Percentiles rank a stretch among this genome's conserved stretches.
phyloP scores from a whole-genome alignment of 2,329 filamentous ascomycete species.

The Fusarium dlaminii region DNA sequence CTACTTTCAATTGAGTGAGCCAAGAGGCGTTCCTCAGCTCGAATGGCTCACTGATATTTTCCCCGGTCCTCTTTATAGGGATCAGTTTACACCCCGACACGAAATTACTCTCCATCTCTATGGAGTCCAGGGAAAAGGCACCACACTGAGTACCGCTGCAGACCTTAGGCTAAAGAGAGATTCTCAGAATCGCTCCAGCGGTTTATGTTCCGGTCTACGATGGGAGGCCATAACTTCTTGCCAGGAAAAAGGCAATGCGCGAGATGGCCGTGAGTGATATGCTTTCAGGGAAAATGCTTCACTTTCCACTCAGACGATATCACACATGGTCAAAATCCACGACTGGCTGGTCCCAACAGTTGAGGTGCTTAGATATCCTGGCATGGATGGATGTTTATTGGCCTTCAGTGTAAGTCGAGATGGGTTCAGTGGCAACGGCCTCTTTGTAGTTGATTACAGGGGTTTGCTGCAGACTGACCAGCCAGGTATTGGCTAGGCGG shows the following conservation, averaged over 20 bases:
- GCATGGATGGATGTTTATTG: too few relatives aligned
- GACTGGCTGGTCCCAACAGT: neutral
- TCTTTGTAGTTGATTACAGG: neutral
- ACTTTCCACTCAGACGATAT: neutral
- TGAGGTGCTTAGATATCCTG: neutral
- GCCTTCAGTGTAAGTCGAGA: neutral
- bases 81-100: neutral
- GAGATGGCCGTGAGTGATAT: neutral
- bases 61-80: too few relatives aligned
- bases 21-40: neutral
- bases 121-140: neutral
- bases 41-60: neutral
- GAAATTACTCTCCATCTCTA: neutral
- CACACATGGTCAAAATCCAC: neutral
- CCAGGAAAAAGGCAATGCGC: neutral
- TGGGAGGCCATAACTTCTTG: neutral
- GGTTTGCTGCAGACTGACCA: neutral
- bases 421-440: neutral
- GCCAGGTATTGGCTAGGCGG: neutral
- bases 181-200: neutral
- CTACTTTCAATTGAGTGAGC: neutral
- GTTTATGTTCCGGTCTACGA: neutral
- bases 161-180: neutral
- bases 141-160: neutral
- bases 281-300: neutral